Conservation (phyloP, 768 basidiomycete genomes). For the Solioccasus polychromus region DNA sequence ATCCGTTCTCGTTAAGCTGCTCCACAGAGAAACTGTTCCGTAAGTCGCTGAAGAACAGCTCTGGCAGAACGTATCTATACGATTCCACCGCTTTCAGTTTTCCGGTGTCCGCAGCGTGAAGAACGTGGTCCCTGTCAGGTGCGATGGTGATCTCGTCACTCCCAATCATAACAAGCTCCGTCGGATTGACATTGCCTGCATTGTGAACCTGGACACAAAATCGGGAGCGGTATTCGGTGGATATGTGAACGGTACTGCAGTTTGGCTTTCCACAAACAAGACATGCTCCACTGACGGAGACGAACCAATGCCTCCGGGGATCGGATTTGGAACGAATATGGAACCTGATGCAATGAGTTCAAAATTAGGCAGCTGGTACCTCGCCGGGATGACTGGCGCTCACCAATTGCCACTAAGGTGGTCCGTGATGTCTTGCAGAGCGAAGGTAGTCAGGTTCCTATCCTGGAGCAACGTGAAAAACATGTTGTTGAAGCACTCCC, state of each 20-base stretch:
- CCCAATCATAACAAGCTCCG: constrained; percentile 5
- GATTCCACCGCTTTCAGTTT: background rate
- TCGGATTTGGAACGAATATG: background rate
- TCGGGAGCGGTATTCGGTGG: background rate
- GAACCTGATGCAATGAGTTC: background rate
- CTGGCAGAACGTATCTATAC: background rate
- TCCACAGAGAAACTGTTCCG: background rate
- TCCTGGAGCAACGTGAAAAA: background rate
- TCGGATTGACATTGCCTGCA: background rate
- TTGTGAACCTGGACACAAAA: background rate
- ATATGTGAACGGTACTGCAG: constrained; percentile 1
- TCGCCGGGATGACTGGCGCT: background rate
- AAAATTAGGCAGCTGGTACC: background rate
- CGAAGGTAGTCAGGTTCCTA: background rate
- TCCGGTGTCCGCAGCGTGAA: background rate
- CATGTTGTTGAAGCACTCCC: background rate
- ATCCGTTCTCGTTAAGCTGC: background rate
- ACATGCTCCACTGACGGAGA: background rate
- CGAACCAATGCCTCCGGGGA: constrained; percentile 2
- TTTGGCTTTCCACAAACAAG: background rate
- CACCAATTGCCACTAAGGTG: constrained; percentile 2
- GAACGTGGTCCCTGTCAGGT: background rate
- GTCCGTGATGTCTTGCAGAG: background rate
- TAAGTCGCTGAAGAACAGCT: background rate
- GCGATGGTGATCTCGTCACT: background rate